Evolutionary conservation across 2,329 filamentous ascomycete species (phyloP).

Genomic region (Aquanectria penicillioides): DNA sequence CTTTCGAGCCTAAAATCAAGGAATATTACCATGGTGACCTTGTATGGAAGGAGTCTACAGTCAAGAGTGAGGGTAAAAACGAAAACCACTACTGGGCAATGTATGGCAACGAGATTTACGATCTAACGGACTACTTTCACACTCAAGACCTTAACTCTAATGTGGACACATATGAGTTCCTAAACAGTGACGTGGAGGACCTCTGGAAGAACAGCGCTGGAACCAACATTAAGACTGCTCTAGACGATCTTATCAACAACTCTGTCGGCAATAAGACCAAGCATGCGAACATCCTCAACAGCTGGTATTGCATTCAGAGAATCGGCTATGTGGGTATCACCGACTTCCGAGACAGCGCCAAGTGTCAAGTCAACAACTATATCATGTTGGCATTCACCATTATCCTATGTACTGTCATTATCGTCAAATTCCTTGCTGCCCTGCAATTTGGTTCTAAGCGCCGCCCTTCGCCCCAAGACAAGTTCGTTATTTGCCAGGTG

Average conservation of each 20-base stretch:
- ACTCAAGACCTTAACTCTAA: constrained; percentile 71
- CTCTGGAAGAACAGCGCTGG: constrained; percentile 81
- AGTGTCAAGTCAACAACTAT: constrained; percentile 90
- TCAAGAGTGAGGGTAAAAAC: constrained; percentile 73
- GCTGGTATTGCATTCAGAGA: constrained; percentile 82
- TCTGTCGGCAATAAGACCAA: constrained; percentile 62
- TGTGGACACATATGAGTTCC: constrained; percentile 71
- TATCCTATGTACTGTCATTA: constrained; percentile 81
- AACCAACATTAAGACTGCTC: constrained; percentile 76
- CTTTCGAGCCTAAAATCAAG: constrained; percentile 81
- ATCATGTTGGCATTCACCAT: constrained; percentile 89
- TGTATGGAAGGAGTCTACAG: constrained; percentile 70
- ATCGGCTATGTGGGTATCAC: constrained; percentile 83
- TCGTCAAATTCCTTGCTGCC: constrained; percentile 90
- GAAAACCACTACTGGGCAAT: constrained; percentile 82
- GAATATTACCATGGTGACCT: constrained; percentile 89
- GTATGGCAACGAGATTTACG: constrained; percentile 81
- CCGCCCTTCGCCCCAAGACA: constrained; percentile 90
- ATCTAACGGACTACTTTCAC: constrained; percentile 91
- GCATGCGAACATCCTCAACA: constrained; percentile 66
- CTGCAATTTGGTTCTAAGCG: constrained; percentile 94
- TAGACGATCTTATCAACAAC: constrained; percentile 64
- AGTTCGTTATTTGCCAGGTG: constrained; percentile 98
- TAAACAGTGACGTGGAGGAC: constrained; percentile 73
- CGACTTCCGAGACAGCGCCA: constrained; percentile 82